A percentile compares a stretch with the other conserved stretches of the same genome.
These are phyloP conservation scores for Alliaria petiolata DNA, from an alignment of 345 rosid genomes.

Conservation along the genomic window DNA sequence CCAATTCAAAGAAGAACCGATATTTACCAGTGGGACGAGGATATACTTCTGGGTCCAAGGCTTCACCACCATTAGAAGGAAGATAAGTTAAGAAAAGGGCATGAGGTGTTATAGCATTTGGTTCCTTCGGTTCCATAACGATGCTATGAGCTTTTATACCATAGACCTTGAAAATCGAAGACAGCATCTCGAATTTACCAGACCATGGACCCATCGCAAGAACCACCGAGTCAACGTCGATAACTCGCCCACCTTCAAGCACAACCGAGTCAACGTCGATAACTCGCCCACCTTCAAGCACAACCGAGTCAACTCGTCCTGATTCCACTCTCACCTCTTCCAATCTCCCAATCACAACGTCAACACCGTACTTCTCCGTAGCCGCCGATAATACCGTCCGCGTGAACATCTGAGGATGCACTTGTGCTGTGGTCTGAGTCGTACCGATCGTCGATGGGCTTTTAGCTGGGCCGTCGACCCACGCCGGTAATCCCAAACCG, in stretches of 20 bases:
- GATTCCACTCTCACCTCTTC: constrained; percentile 47
- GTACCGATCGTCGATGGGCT: constrained; percentile 55
- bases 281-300: constrained; percentile 56
- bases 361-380: constrained; percentile 51
- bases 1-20: neutral
- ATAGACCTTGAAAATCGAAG: constrained; percentile 59
- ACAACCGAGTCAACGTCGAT: constrained; percentile 58
- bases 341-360: constrained; percentile 66
- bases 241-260: too few species aligned
- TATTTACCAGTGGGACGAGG: constrained; percentile 73
- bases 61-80: constrained; percentile 46
- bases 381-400: constrained; percentile 51
- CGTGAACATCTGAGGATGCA: constrained; percentile 82
- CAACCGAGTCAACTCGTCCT: constrained; percentile 53
- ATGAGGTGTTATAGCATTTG: constrained; percentile 60
- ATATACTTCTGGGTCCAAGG: constrained; percentile 75
- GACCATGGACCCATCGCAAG: constrained; percentile 89
- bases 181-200: constrained; percentile 56
- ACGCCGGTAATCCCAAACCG: constrained; percentile 40
- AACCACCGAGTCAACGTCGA: too few species aligned
- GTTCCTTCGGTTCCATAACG: constrained; percentile 63
- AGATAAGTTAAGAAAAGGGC: constrained; percentile 60
- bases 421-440: constrained; percentile 67
- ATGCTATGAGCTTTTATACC: constrained; percentile 82
- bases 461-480: constrained; percentile 69